Conservation (phyloP, 2,329 filamentous ascomycete species). For the Verticillium klebahnii region DNA sequence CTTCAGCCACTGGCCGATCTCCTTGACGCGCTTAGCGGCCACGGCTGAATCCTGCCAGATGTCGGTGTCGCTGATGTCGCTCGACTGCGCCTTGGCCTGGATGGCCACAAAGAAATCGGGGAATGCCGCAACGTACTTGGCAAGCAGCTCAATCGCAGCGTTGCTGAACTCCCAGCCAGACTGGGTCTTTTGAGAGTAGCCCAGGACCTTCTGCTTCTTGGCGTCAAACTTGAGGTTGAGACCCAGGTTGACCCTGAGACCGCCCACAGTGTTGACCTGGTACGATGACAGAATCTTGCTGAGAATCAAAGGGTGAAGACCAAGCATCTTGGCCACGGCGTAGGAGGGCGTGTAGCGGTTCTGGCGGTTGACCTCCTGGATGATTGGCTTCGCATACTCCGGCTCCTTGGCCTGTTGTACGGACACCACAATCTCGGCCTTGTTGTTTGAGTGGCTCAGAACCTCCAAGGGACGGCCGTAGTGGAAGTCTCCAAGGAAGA, state of each 20-base stretch:
- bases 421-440: slow-evolving; percentile 75
- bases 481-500: slow-evolving; percentile 90
- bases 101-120: slow-evolving; percentile 93
- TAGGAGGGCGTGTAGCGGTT: slow-evolving; percentile 83
- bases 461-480: slow-evolving; percentile 90
- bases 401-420: slow-evolving; percentile 67
- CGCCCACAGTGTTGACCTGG: slow-evolving; percentile 72
- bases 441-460: slow-evolving; percentile 66
- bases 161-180: slow-evolving; percentile 95
- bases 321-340: slow-evolving; percentile 76
- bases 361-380: slow-evolving; percentile 61
- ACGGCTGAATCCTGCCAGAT: slow-evolving; percentile 72
- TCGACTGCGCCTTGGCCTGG: slow-evolving; percentile 77
- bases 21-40: slow-evolving; percentile 79
- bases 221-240: slow-evolving; percentile 96
- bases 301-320: slow-evolving; percentile 78
- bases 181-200: slow-evolving; percentile 82
- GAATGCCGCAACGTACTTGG: slow-evolving; percentile 88
- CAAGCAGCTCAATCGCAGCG: slow-evolving; percentile 74
- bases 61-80: slow-evolving; percentile 78
- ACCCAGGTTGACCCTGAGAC: slow-evolving; percentile 81
- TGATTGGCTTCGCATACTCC: slow-evolving; percentile 76
- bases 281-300: slow-evolving; percentile 97
- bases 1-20: slow-evolving; percentile 92
- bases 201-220: slow-evolving; percentile 91